Evolutionary conservation across 2,329 filamentous ascomycete genomes (phyloP), one percentile per base, ranked within the genome.

Genomic region (Domatiomyces globalis): DNA sequence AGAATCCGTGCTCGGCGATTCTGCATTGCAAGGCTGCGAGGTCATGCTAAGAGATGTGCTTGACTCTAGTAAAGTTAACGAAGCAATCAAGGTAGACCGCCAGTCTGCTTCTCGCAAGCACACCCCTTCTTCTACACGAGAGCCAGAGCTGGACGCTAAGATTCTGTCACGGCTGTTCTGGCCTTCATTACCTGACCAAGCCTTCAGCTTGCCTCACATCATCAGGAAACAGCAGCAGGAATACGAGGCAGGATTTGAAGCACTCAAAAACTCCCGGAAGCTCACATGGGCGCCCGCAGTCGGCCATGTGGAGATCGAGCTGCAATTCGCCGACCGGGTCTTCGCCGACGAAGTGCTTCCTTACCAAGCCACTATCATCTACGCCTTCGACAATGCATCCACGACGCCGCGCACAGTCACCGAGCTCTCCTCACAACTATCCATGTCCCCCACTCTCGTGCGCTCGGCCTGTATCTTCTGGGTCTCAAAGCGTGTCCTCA

Each of bases 11-110:
- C 89, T 95, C 51, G 90, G 90, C 20, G 87, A 95, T 58, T 76
- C 78, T 25, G 81, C 87, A 15, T 72, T 98, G 45, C 92, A 96
- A 65, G 85, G 86, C 47, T 95, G 89, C 66, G 90, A 98, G 64
- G 92, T 98, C 61, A 98, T 98, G 92, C 78, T 98, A 52, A 86
- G 84, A 57, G 92, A 98, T 65, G 85, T 96, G 36, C 78, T 85
- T 58, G 89, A 95, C 62, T 94, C 88, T 1, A 76, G 77, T 54
- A 77, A 79, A 43, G 79, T 94, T 53, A 85, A 95, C 63, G 70
- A 73, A 6, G 71, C 76, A 10, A 80, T 95, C 46, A 73, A 80
- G 43, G 75, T 73, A 51, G 71, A 71, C 42, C 69, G 74, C 33
- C 15, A 15, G 33, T 12, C 33, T 12, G 25, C 19, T 18, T 27